Evolutionary conservation across 1,139 yeast species (phyloP), one percentile per base, ranked within the genome.

Genomic region (Dujonia santamariae): DNA sequence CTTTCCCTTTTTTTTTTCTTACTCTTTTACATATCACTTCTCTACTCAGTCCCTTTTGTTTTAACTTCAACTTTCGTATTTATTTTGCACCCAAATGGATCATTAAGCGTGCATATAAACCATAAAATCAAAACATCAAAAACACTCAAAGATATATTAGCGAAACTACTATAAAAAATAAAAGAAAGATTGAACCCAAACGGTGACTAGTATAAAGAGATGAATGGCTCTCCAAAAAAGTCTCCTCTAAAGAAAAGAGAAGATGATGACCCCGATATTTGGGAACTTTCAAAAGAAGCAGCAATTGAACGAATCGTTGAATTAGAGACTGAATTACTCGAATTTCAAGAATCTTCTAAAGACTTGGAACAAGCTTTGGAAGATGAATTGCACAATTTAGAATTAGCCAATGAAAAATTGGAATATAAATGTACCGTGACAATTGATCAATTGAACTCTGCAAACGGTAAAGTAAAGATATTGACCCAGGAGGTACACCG

Each of bases 311-410:
- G 43, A 17, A 30, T 36, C 5, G 12, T 31, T 1, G 43, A 39
- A 31, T 53, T 67, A 6, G 74, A 68, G 41, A 45, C 48, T 11
- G 70, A 63, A 30, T 44, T 67, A 14, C 39, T 46, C 13, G 74
- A 67, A 40, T 67, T 67, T 41, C 74, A 68, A 40, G 72, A 64
- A 31, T 61, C 70, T 3, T 62, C 69, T 37, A 63, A 57, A 38
- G 74, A 67, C 32, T 51, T 69, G 29, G 75, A 69, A 41, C 63
- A 52, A 37, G 73, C 72, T 1, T 51, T 69, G 27, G 75, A 69
- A 42, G 67, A 63, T 19, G 75, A 69, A 41, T 53, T 68, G 20
- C 59, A 54, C 31, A 57, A 49, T 7, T 45, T 65, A 19, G 75
- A 69, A 35, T 12, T 40, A 1, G 44, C 50, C 4, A 63, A 63